These are phyloP conservation scores for Planoprotostelium fungivorum DNA, from an alignment of 78 protist genomes.

Conservation along the genomic window DNA sequence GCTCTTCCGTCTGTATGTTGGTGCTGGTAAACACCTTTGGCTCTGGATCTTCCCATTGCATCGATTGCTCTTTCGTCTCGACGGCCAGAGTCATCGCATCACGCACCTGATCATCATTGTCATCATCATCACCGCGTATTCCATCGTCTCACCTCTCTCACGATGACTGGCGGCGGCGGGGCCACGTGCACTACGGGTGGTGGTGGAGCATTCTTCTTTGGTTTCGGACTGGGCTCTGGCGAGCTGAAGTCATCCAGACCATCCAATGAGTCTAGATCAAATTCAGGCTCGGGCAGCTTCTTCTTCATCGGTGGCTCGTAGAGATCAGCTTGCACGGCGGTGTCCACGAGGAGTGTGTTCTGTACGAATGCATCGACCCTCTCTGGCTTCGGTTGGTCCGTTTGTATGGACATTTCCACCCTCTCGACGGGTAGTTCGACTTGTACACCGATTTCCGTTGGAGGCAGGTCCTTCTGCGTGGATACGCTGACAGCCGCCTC, in stretches of 20 bases:
- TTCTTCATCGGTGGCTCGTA: no score
- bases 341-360: background rate
- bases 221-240: background rate
- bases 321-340: background rate
- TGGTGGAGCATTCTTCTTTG: background rate
- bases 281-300: background rate
- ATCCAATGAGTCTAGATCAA: background rate
- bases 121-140: background rate
- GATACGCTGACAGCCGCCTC: background rate
- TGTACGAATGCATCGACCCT: background rate
- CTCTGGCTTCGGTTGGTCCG: background rate
- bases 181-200: background rate
- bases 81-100: background rate
- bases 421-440: background rate
- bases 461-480: background rate
- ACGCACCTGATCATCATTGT: background rate
- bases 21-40: background rate
- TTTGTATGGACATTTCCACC: background rate
- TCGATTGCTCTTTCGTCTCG: background rate
- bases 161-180: background rate
- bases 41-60: background rate
- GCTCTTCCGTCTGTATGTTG: background rate
- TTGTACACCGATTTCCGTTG: background rate
- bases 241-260: background rate
- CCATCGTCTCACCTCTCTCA: background rate